A percentile compares a stretch with the other conserved stretches of the same genome.
Conservation (phyloP, 1,284 basidiomycete genomes). For the Melampsora occidentalis region DNA sequence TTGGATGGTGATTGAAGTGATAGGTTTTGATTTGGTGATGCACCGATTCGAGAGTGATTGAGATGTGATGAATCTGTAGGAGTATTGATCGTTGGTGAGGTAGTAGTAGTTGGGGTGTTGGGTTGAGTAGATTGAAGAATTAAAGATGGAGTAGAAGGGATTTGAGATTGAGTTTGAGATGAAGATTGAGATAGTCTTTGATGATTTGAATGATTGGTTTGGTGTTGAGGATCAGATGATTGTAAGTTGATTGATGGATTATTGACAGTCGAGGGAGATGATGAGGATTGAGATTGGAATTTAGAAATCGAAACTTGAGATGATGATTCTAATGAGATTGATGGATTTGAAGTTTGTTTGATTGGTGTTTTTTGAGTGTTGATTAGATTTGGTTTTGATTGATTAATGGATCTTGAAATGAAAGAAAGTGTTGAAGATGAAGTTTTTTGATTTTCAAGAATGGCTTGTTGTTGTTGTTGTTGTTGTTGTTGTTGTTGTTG, state of each 20-base stretch:
- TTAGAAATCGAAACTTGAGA: constrained; percentile 4
- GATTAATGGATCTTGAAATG: not conserved
- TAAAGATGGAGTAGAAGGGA: not conserved
- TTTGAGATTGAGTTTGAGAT: not conserved
- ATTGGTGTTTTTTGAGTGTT: not conserved
- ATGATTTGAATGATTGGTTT: not conserved
- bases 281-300: not conserved
- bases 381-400: not conserved
- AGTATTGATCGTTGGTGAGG: too few species aligned
- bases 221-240: constrained; percentile 4
- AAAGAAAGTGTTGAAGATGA: constrained; percentile 15
- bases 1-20: too few species aligned
- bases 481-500: too few species aligned
- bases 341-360: not conserved
- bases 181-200: constrained; percentile 15
- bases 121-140: not conserved
- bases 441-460: not conserved
- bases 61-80: too few species aligned
- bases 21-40: too few species aligned
- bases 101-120: not conserved
- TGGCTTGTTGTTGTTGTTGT: not conserved
- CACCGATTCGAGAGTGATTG: too few species aligned
- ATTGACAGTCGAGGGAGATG: not conserved
- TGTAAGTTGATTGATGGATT: not conserved
- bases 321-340: not conserved